These are phyloP conservation scores for Tulasnella calospora DNA, from an alignment of 768 basidiomycete genomes.

Conservation along the genomic window DNA sequence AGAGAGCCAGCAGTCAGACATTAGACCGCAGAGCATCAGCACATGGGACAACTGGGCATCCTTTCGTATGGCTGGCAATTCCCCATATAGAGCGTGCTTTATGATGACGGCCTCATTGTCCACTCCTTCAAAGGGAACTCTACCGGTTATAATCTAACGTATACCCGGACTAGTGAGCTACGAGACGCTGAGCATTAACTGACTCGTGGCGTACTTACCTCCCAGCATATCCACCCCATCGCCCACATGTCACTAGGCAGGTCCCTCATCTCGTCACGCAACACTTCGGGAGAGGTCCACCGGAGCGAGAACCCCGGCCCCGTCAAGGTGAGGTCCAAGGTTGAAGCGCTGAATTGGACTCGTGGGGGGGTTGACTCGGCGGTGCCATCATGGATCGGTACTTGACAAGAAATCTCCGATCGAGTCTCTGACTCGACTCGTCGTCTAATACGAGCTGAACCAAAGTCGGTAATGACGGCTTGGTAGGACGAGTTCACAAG, in stretches of 20 bases:
- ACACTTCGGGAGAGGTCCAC: not conserved
- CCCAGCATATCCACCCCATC: not conserved
- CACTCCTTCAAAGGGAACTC: not conserved
- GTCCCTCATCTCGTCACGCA: not conserved
- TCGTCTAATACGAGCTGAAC: not conserved
- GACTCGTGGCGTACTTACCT: not conserved
- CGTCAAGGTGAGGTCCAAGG: not conserved
- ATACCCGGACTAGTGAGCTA: not conserved
- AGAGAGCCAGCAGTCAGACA: not conserved
- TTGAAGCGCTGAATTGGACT: not conserved
- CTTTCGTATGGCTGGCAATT: not conserved
- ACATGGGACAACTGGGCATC: not conserved
- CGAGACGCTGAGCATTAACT: not conserved
- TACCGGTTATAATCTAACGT: not conserved
- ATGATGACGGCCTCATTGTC: not conserved
- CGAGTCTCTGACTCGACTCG: not conserved
- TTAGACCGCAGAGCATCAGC: not conserved
- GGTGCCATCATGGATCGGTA: not conserved
- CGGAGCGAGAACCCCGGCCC: not conserved
- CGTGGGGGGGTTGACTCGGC: not conserved
- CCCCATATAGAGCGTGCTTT: not conserved
- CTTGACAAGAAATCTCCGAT: not conserved
- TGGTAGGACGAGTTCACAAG: not conserved
- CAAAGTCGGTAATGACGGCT: not conserved
- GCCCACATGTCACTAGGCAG: not conserved